Base-by-base conservation (phyloP, 108 stramenopile genomes). In the Skeletonema costatum region DNA sequence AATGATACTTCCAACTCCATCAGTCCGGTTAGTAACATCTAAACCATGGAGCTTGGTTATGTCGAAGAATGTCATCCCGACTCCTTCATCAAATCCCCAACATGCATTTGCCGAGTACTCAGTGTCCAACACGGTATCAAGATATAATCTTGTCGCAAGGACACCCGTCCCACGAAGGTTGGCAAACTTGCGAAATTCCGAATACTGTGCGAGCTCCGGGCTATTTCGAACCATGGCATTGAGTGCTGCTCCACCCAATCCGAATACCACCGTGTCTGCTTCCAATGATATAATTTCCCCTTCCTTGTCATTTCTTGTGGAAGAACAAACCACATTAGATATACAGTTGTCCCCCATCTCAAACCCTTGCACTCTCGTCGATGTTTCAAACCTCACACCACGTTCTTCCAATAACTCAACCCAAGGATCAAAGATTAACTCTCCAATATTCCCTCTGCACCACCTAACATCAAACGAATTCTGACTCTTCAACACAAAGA, bases 41-140 rank as follows among this genome's bases (percentile, higher is more conserved):
- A 68, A 32, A 14, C 51, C 83, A 80, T 94, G 93, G 29, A 94
- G 75, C 41, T 69, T 86, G n/a, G 71, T 82, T 25, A 94, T 90
- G 73, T 94, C 89, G 64, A 94, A 94, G 51, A 90, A 80, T 10
- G 93, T 94, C 92, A 88, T 89, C 1, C 93, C 93, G n/a, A 92
- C 86, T 10, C 85, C 88, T 35, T 81, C 59, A 76, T 94, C 93
- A 71, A 94, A 92, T 32, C 93, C 93, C 87, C 89, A 94, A 75
- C 93, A 94, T 17, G 91, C 93, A 74, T 94, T 94, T 25, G 91
- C 91, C 11, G 87, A 78, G 76, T 94, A 94, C 1, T 89, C 86
- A 0, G 68, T 84, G 13, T 88, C 63, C 4, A 94, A 68, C 8
- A 38, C 21, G 10, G 73, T 58, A 78, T 94, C 89, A 48, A 94